A percentile compares a stretch with the other conserved stretches of the same genome.
Evolutionary conservation across 495 filamentous ascomycete genomes (phyloP).

Genomic region (Hyphodiscus hymeniophilus): DNA sequence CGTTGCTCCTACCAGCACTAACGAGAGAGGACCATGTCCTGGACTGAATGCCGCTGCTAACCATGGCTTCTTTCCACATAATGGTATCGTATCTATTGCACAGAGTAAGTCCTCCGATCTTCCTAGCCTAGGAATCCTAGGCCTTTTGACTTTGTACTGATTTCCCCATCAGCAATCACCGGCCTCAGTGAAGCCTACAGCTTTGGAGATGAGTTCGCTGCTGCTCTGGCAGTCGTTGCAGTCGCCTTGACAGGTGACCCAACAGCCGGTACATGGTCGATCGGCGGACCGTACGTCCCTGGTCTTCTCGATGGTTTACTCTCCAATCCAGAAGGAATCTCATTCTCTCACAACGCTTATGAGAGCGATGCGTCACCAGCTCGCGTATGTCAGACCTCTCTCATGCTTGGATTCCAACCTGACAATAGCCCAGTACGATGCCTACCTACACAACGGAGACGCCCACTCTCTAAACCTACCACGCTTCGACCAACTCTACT

Average conservation of each 20-base stretch:
- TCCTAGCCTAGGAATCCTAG: no score
- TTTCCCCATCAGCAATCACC: neutral
- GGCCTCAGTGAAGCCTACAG: constrained; percentile 30
- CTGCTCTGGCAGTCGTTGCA: constrained; percentile 41
- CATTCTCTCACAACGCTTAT: constrained; percentile 7
- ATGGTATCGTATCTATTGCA: constrained; percentile 32
- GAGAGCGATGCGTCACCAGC: constrained; percentile 8
- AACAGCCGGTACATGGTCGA: constrained; percentile 7
- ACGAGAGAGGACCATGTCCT: constrained; percentile 42
- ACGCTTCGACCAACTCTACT: constrained; percentile 5
- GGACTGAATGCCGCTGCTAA: constrained; percentile 44
- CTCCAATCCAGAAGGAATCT: constrained; percentile 5
- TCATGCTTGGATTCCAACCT: no score
- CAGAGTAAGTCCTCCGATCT: constrained; percentile 25
- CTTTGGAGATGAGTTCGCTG: constrained; percentile 40
- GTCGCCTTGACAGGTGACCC: constrained; percentile 39
- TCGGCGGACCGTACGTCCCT: constrained; percentile 4
- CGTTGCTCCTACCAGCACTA: constrained; percentile 29
- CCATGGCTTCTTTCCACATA: constrained; percentile 43
- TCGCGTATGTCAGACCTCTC: neutral
- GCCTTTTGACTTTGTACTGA: neutral
- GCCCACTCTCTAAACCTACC: neutral
- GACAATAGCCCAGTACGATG: neutral
- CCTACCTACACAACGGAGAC: constrained; percentile 4
- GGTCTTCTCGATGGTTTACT: constrained; percentile 6